These are phyloP conservation scores for Sindora glabra DNA, from an alignment of 306 rosid genomes.

Conservation along the genomic window DNA sequence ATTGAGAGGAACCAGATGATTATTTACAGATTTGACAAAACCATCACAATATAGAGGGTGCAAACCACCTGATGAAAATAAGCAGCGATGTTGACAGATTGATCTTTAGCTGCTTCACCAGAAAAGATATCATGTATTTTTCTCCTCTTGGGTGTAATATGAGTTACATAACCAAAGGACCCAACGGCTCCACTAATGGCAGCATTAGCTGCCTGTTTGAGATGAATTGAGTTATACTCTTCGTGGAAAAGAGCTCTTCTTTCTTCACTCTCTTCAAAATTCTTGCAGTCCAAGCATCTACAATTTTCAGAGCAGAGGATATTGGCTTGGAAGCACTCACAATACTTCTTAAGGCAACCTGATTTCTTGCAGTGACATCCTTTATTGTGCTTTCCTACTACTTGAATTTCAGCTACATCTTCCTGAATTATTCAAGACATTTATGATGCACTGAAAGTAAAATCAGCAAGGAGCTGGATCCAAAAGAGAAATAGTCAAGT, in stretches of 20 bases:
- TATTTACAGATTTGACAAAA: conserved; percentile 3
- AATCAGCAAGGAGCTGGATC: conserved; percentile 12
- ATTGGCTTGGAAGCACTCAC: conserved; percentile 83
- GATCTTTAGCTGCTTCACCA: conserved; percentile 28
- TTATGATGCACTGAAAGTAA: conserved; percentile 8
- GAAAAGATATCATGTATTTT: conserved; percentile 29
- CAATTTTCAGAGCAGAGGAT: conserved; percentile 73
- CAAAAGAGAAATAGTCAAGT: not conserved
- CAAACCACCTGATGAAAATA: conserved; percentile 42
- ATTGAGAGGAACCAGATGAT: not conserved
- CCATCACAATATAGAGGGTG: conserved; percentile 14
- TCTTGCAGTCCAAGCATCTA: conserved; percentile 74
- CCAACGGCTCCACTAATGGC: conserved; percentile 50
- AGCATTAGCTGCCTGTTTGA: conserved; percentile 59
- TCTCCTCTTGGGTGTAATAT: conserved; percentile 45
- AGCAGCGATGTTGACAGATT: conserved; percentile 16
- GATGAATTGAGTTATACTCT: conserved; percentile 24
- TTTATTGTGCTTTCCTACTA: conserved; percentile 73
- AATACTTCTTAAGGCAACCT: conserved; percentile 86
- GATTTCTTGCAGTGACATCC: conserved; percentile 84
- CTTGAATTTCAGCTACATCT: conserved; percentile 45
- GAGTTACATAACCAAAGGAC: conserved; percentile 38
- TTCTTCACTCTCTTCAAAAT: conserved; percentile 62
- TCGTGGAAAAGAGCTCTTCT: conserved; percentile 42
- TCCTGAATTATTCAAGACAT: conserved; percentile 38